Evolutionary conservation across 148 eudicot species (phyloP).

Genomic region (Silene conica): DNA sequence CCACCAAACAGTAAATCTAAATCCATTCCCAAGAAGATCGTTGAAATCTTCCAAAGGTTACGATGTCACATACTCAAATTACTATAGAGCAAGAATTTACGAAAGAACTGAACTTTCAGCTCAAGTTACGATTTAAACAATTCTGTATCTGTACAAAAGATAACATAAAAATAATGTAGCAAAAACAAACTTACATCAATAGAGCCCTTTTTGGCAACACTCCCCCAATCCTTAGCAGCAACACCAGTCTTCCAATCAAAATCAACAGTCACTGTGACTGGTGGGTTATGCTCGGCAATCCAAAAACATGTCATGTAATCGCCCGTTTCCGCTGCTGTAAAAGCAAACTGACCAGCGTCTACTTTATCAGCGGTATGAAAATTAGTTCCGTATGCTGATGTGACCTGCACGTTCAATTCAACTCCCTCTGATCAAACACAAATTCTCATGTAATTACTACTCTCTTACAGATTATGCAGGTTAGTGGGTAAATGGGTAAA

Average conservation of each 20-base stretch:
- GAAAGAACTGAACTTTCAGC: background rate
- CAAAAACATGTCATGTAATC: conserved; percentile 88
- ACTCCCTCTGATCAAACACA: background rate
- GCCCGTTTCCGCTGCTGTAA: conserved; percentile 72
- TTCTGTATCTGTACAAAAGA: background rate
- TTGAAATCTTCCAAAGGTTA: background rate
- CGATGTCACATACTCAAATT: no score
- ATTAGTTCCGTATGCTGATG: conserved; percentile 57
- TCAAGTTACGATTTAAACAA: background rate
- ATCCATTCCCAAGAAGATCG: no score
- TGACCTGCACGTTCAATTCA: conserved; percentile 42
- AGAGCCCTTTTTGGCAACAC: conserved; percentile 74
- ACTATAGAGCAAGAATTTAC: background rate
- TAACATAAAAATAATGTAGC: background rate
- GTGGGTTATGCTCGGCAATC: conserved; percentile 56
- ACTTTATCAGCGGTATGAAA: conserved; percentile 65
- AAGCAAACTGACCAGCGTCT: conserved; percentile 72
- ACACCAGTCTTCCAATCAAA: conserved; percentile 91
- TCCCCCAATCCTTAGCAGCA: conserved; percentile 88
- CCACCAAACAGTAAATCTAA: no score
- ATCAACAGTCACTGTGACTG: conserved; percentile 53
- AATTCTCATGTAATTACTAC: no score
- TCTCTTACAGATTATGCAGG: no score
- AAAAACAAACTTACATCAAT: conserved; percentile 57
- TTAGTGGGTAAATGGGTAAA: no score